Percentiles rank a stretch among this genome's conserved stretches.
phyloP scores from a whole-genome alignment of 1,284 basidiomycete genomes.

The Papiliotrema flavescens region DNA sequence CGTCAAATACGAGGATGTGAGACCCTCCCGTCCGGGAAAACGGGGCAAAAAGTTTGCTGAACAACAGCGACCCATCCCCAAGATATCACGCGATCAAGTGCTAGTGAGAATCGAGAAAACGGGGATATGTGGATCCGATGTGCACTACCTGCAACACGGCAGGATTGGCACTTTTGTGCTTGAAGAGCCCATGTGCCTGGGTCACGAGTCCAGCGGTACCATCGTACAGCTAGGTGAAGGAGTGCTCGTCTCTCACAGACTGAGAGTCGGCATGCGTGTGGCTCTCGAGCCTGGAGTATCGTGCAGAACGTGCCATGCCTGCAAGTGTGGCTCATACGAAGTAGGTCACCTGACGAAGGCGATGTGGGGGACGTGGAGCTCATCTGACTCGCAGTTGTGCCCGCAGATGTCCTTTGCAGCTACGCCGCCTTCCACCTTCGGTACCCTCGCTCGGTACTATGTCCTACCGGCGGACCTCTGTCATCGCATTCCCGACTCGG shows the following conservation, averaged over 20 bases:
- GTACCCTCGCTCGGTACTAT: conserved; percentile 45
- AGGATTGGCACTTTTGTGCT: conserved; percentile 46
- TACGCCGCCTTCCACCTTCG: conserved; percentile 44
- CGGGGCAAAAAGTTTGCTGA: too few species aligned
- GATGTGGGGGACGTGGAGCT: too few species aligned
- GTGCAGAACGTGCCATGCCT: conserved; percentile 40
- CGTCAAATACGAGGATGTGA: too few species aligned
- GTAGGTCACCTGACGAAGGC: conserved; percentile 70
- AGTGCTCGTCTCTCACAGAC: too few species aligned
- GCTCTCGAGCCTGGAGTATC: conserved; percentile 59
- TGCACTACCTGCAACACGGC: conserved; percentile 50
- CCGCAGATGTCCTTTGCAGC: conserved; percentile 56
- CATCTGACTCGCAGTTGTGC: conserved; percentile 16
- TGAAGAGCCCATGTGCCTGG: conserved; percentile 47
- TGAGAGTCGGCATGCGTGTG: conserved; percentile 49
- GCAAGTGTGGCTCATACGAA: conserved; percentile 71
- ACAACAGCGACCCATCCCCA: too few species aligned
- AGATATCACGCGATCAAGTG: too few species aligned
- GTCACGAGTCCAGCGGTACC: conserved; percentile 47
- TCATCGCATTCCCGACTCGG: conserved; percentile 43
- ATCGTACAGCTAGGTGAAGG: too few species aligned
- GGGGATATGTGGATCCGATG: too few species aligned
- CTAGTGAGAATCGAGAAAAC: too few species aligned
- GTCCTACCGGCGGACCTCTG: conserved; percentile 36
- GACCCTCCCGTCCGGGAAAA: too few species aligned